phyloP scores from a whole-genome alignment of 2,329 filamentous ascomycete genomes.

The Aspergillus sp. region DNA sequence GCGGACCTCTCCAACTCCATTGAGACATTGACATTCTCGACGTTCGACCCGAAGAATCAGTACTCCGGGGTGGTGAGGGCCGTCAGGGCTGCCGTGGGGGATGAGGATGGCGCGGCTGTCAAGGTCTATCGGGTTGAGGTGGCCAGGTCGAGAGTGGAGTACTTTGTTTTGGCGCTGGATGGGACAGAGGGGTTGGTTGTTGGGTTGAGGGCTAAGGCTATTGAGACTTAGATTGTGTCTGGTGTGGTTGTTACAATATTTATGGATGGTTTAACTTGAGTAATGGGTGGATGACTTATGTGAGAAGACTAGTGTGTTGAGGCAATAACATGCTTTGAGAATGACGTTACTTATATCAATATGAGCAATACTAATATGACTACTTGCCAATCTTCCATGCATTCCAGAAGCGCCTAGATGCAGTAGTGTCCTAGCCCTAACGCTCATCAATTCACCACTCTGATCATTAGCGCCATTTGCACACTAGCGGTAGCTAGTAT shows the following conservation, averaged over 20 bases:
- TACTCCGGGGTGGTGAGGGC: conserved; percentile 59
- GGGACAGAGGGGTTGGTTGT: conserved; percentile 64
- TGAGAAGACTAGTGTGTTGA: no score
- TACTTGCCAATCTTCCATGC: no score
- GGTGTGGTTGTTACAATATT: background rate
- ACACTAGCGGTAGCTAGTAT: no score
- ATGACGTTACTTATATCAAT: no score
- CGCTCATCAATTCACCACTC: no score
- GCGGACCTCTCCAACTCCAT: conserved; percentile 67
- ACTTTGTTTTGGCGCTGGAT: conserved; percentile 73
- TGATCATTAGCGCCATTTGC: no score
- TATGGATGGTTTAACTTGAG: background rate
- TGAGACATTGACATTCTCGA: conserved; percentile 64
- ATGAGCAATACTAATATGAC: no score
- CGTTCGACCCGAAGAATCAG: conserved; percentile 72
- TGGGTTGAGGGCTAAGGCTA: conserved; percentile 73
- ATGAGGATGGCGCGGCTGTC: conserved; percentile 56
- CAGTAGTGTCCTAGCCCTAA: no score
- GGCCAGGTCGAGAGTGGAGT: conserved; percentile 68
- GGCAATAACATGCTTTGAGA: no score
- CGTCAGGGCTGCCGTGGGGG: conserved; percentile 49
- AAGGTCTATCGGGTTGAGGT: conserved; percentile 72
- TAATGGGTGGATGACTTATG: background rate
- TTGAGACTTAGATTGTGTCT: conserved; percentile 62
- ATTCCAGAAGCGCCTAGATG: no score